Evolutionary conservation across 331 rosid species (phyloP).

Genomic region (Malus hybrid): DNA sequence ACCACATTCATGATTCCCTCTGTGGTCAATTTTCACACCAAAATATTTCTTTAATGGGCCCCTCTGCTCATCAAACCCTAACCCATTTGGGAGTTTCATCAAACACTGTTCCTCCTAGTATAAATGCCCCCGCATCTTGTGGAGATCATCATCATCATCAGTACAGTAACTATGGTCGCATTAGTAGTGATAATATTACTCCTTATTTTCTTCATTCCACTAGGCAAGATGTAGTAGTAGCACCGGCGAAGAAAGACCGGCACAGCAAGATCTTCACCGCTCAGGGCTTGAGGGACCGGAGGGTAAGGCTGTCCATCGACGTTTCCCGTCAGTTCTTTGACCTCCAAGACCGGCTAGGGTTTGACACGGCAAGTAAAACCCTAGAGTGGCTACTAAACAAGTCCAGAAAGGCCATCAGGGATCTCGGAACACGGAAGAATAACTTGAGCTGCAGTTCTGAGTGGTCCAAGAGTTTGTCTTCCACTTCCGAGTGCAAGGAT

Average conservation of each 20-base stretch:
- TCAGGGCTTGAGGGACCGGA: conserved; percentile 78
- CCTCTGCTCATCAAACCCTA: not conserved
- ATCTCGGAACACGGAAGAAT: conserved; percentile 30
- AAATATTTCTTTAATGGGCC: not conserved
- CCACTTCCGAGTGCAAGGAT: conserved; percentile 41
- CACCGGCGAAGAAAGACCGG: conserved; percentile 49
- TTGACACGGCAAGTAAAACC: conserved; percentile 88
- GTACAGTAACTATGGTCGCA: not conserved
- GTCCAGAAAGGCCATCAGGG: conserved; percentile 64
- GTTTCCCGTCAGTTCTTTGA: conserved; percentile 88
- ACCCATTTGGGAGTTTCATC: conserved; percentile 14
- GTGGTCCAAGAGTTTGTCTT: conserved; percentile 17
- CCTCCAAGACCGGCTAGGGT: conserved; percentile 95
- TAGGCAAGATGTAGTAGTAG: conserved; percentile 13
- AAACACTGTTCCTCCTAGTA: not conserved
- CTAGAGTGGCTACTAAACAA: conserved; percentile 83
- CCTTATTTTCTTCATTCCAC: conserved; percentile 16
- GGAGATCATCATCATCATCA: conserved; percentile 2
- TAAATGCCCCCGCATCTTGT: not conserved
- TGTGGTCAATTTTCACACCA: not conserved
- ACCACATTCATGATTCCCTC: conserved; percentile 1
- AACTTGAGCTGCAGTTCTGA: not conserved
- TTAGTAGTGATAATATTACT: not conserved
- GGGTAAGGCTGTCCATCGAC: conserved; percentile 79
- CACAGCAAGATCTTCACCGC: conserved; percentile 96